Percentiles rank a stretch among this genome's conserved stretches.
Conservation (phyloP, 2,329 filamentous ascomycete species). For the Byssochlamys sp. region DNA sequence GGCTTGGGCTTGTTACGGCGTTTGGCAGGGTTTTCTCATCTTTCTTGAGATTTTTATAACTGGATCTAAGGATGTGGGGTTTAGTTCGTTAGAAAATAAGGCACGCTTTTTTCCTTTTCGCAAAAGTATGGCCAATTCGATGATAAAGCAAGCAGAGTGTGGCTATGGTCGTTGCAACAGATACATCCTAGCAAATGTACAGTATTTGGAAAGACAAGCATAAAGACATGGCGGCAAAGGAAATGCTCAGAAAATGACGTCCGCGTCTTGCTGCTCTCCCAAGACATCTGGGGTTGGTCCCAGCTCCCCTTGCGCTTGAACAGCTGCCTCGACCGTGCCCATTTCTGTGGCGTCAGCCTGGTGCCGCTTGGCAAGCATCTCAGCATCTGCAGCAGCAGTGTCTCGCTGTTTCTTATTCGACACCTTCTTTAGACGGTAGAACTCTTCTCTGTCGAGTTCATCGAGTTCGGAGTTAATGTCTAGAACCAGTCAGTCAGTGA, state of each 20-base stretch:
- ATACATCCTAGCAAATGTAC: not conserved
- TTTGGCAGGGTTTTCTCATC: conserved; percentile 17
- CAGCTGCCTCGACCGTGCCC: conserved; percentile 25
- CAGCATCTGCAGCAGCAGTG: conserved; percentile 59
- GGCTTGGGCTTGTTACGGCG: conserved; percentile 15
- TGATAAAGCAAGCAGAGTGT: not conserved
- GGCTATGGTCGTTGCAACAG: not conserved
- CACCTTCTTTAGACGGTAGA: conserved; percentile 94
- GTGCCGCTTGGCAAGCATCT: conserved; percentile 64
- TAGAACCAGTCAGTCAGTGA: conserved; percentile 21
- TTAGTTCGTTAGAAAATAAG: not conserved
- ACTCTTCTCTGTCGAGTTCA: conserved; percentile 93
- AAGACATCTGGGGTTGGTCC: conserved; percentile 53
- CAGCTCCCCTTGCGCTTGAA: conserved; percentile 16
- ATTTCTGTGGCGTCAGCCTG: conserved; percentile 34
- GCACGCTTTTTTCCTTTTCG: not conserved
- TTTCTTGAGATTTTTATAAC: not conserved
- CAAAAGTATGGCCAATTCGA: not conserved
- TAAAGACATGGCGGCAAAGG: not conserved
- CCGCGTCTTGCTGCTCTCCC: conserved; percentile 66
- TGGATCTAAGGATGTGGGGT: not conserved
- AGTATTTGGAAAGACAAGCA: conserved; percentile 1
- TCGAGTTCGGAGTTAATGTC: conserved; percentile 97
- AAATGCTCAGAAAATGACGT: conserved; percentile 66
- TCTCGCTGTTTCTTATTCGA: conserved; percentile 76